Evolutionary conservation across 2,329 filamentous ascomycete species (phyloP).

Genomic region (Metarhizium sp.): DNA sequence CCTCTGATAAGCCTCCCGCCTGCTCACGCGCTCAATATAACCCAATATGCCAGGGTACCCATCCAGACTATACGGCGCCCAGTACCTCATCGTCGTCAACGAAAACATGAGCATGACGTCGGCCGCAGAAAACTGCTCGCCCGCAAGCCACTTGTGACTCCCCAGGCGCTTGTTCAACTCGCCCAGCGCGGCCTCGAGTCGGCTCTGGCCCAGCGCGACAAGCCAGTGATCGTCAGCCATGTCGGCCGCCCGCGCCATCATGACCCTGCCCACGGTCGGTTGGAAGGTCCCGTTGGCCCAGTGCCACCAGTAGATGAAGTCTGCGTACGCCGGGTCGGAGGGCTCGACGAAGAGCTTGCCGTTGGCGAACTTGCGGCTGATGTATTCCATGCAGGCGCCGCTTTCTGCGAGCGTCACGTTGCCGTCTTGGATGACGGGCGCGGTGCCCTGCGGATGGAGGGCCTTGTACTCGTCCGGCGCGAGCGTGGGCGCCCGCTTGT

Average conservation of each 20-base stretch:
- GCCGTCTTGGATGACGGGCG: slow-evolving; percentile 51
- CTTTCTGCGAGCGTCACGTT: slow-evolving; percentile 48
- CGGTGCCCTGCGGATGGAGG: slow-evolving; percentile 41
- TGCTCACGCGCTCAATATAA: slow-evolving; percentile 34
- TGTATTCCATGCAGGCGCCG: slow-evolving; percentile 52
- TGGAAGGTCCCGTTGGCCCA: slow-evolving; percentile 39
- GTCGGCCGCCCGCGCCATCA: slow-evolving; percentile 20
- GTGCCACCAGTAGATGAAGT: slow-evolving; percentile 59
- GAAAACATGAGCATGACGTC: slow-evolving; percentile 56
- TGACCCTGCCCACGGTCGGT: slow-evolving; percentile 25
- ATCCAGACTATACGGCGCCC: slow-evolving; percentile 31
- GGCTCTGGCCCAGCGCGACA: slow-evolving; percentile 19
- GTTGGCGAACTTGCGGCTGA: slow-evolving; percentile 41
- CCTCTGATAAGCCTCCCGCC: slow-evolving; percentile 34
- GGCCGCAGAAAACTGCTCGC: slow-evolving; percentile 52
- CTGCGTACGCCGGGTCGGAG: slow-evolving; percentile 38
- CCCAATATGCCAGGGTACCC: slow-evolving; percentile 32
- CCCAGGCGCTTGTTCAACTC: slow-evolving; percentile 39
- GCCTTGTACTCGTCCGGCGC: slow-evolving; percentile 29
- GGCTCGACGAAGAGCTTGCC: slow-evolving; percentile 39
- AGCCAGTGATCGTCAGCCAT: slow-evolving; percentile 15
- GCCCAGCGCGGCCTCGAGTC: slow-evolving; percentile 33
- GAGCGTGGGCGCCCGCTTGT: slow-evolving; percentile 21
- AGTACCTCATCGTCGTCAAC: slow-evolving; percentile 52
- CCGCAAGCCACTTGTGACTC: slow-evolving; percentile 45